Base-by-base conservation (phyloP, 2,329 filamentous ascomycete genomes). In the Lecanicillium sp. region DNA sequence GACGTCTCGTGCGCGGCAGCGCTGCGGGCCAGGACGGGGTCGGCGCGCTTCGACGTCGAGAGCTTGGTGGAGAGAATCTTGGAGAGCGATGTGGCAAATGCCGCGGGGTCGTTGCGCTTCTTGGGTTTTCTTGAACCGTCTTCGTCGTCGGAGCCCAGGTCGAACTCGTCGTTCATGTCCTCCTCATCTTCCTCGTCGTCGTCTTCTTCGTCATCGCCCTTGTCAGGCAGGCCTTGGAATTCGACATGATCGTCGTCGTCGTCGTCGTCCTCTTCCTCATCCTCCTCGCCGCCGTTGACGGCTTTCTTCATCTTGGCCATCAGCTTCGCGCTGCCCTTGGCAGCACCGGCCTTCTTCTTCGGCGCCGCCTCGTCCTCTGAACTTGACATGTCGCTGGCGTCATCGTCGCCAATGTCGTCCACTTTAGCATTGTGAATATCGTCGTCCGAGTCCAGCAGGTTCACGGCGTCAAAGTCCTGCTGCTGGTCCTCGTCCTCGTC, bases 61-160 rank as follows among this genome's bases (percentile, higher is more conserved):
- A 97, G 76, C 69, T 97, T 97, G 42, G 89, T 91, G 48, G 83
- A 83, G 37, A 98, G 77, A 63, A 98, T 96, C 67, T 93, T 95
- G 56, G 87, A 86, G 59, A 98, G 89, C 43, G 90, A 95, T 2
- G 85, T 95, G 20, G 91, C 88, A 66, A 98, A 97, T 44, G 88
- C 90, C 54, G 78, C 74, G 3, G 93, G 90, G 66, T 98, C 91
- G 68, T 95, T 95, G 62, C 90, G 85, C 70, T 97, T 97, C 60
- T 81, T 86, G 30, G 61, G 61, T 54, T 69, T 67, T 39, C 56
- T 62, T 11, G 59, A 64, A 32, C 67, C 68, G 17, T 72, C 68
- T 11, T 71, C 69, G 32, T 67, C 60, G 21, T 61, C 58, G 17
- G 62, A 52, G 33, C 39, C 61, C 50, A 64, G 60, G 42, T 67